These are phyloP conservation scores for Hibiscus mutabilis DNA, from an alignment of 345 rosid genomes.

Conservation along the genomic window DNA sequence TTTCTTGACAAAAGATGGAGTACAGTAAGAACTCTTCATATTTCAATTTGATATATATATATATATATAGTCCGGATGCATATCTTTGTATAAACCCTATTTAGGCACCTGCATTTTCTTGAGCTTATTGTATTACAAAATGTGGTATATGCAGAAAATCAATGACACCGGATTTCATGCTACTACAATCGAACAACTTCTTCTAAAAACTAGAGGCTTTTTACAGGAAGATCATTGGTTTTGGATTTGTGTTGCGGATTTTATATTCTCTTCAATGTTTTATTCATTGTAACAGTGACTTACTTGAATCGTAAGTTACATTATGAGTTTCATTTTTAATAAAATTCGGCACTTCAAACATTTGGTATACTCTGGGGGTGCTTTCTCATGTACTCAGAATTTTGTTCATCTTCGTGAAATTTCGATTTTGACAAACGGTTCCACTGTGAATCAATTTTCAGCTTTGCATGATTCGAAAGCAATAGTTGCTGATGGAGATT, in stretches of 20 bases:
- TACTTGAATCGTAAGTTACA: constrained; percentile 40
- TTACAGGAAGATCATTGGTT: constrained; percentile 39
- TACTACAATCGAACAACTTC: constrained; percentile 34
- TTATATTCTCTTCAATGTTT: constrained; percentile 42
- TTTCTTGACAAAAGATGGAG: too few species aligned
- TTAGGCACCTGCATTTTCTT: neutral
- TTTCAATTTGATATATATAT: too few species aligned
- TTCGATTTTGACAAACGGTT: neutral
- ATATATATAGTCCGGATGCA: too few species aligned
- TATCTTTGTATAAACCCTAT: too few species aligned
- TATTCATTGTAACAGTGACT: constrained; percentile 39
- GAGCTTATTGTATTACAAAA: neutral
- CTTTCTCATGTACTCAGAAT: neutral
- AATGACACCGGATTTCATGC: constrained; percentile 40
- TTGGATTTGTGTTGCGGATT: constrained; percentile 50
- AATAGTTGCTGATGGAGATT: constrained; percentile 20
- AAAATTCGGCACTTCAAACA: neutral
- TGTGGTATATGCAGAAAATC: constrained; percentile 38
- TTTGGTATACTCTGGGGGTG: neutral
- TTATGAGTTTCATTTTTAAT: neutral
- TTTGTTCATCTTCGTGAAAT: neutral
- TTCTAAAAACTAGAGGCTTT: constrained; percentile 46
- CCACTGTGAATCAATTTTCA: constrained; percentile 21
- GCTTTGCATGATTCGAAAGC: constrained; percentile 40
- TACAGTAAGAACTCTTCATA: too few species aligned